A percentile compares a stretch with the other conserved stretches of the same genome.
phyloP scores from a whole-genome alignment of 129 eudicot genomes.

The Helianthus tuberosus region DNA sequence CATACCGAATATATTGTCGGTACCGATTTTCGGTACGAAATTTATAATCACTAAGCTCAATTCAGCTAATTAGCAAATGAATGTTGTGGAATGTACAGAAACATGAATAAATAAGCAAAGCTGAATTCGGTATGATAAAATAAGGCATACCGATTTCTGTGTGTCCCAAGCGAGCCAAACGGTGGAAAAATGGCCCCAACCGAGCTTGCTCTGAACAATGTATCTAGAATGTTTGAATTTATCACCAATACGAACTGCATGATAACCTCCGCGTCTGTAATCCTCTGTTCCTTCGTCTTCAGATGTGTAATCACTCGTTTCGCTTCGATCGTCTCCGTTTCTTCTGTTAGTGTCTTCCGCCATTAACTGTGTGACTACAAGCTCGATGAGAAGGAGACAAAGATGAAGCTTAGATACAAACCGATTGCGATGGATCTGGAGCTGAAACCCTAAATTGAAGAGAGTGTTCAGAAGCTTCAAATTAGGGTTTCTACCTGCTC shows the following conservation, averaged over 20 bases:
- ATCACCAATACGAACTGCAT: conserved; percentile 82
- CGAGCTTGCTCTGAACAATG: conserved; percentile 89
- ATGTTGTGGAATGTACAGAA: neutral
- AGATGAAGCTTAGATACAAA: neutral
- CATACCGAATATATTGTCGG: too few relatives aligned
- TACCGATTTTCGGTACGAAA: too few relatives aligned
- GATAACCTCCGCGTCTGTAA: conserved; percentile 92
- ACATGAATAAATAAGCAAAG: neutral
- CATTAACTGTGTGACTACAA: conserved; percentile 19
- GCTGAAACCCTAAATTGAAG: conserved; percentile 21
- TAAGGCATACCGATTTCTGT: conserved; percentile 52
- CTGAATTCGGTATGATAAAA: neutral
- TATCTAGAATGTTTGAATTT: conserved; percentile 73
- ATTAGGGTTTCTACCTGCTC: conserved; percentile 33
- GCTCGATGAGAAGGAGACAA: neutral
- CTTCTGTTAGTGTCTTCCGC: conserved; percentile 37
- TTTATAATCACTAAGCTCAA: neutral
- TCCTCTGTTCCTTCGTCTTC: conserved; percentile 97
- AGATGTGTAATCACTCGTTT: conserved; percentile 62
- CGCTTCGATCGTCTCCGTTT: conserved; percentile 43
- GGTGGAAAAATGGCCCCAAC: conserved; percentile 98
- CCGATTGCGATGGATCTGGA: conserved; percentile 24
- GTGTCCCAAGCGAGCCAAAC: conserved; percentile 99
- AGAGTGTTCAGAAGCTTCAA: conserved; percentile 25
- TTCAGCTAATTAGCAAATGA: neutral